Evolutionary conservation across 495 filamentous ascomycete genomes (phyloP), one percentile per base, ranked within the genome.

Genomic region (Daldinia vernicosa): DNA sequence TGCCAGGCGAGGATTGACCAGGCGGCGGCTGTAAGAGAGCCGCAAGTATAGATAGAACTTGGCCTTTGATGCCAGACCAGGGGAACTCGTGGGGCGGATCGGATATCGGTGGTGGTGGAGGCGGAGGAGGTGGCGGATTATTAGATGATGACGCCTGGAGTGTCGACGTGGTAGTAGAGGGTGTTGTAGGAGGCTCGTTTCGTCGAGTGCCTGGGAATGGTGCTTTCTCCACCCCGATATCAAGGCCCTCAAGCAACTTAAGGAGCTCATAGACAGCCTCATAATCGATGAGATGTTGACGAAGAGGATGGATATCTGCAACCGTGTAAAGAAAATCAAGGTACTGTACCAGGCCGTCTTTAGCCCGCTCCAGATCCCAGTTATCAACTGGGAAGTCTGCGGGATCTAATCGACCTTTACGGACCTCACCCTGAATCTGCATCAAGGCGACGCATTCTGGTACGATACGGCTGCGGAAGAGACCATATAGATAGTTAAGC

Each of bases 361-460:
- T 85, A 22, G 86, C 93, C 17, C 94, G 89, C 76, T 98, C 94
- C 90, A 98, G 95, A 75, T 98, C 94, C 94, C 94, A 98, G 32
- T 94, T 86, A 71, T 98, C 95, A 43, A 97, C 89, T 4, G 94
- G 94, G 74, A 97, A 98, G 77, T 97, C 94, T 67, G 92, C 89
- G 0, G 83, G 78, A 33, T 84, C 81, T 27, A 77, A 69, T 35
- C 74, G 61, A 19, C 74, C 75, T 43, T 79, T 79, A 24, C 92
- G 89, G 58, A 97, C 95, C 71, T 96, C 90, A n/a, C 91, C 91
- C 80, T 98, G 94, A 14, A 96, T 86, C 71, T 93, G 93, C 80
- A 98, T 95, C 35, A 98, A 82, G n/a, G 93, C 93, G 66, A 92
- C 92, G 9, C 93, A 96, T 70, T 97, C 93, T 4, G 94, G 94